Base-by-base conservation (phyloP, 768 basidiomycete genomes). In the Nevesoporus exiguus region DNA sequence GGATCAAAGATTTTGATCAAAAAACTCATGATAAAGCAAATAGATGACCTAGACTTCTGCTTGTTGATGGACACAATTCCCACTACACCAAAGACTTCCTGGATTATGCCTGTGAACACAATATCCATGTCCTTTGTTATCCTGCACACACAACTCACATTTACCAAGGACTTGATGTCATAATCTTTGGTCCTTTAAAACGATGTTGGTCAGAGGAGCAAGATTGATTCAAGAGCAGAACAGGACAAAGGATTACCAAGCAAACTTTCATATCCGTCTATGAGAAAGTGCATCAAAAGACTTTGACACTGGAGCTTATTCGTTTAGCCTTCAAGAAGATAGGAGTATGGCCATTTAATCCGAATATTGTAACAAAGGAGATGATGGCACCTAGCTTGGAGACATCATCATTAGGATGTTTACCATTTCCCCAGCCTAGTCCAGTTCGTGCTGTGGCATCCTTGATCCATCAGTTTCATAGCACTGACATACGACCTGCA, bases 1-100 rank as follows among this genome's bases (percentile, higher is more conserved):
- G 58, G 52, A 67, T 74, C n/a, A 52, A 71, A 52, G 55, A 68
- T 5, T 74, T 76, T 41, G 69, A 76, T n/a, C n/a, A n/a, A n/a
- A n/a, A n/a, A n/a, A n/a, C n/a, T n/a, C n/a, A n/a, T n/a, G n/a
- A n/a, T n/a, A 65, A 3, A 21, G 55, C 24, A 77, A 78, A 52
- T 71, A 14, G 31, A 33, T 14, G 31, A 9, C 10, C 31, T 10
- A 9, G 31, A 9, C 14, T 33, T 10, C 31, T 33, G 10, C 31
- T 33, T 33, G 31, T 33, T 14, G 31, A 33, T 11, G 31, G 31
- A 33, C 31, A 33, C 14, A 33, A 33, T 33, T 33, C 31, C 14
- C 31, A 33, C 31, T 33, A 33, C 31, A 33, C 31, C 3, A 33
- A 33, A 33, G 31, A 33, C 5, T 33, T 33, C 31, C 31, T 33